These are phyloP conservation scores for Gossypium bickii DNA, from an alignment of 345 rosid species.

Conservation along the genomic window DNA sequence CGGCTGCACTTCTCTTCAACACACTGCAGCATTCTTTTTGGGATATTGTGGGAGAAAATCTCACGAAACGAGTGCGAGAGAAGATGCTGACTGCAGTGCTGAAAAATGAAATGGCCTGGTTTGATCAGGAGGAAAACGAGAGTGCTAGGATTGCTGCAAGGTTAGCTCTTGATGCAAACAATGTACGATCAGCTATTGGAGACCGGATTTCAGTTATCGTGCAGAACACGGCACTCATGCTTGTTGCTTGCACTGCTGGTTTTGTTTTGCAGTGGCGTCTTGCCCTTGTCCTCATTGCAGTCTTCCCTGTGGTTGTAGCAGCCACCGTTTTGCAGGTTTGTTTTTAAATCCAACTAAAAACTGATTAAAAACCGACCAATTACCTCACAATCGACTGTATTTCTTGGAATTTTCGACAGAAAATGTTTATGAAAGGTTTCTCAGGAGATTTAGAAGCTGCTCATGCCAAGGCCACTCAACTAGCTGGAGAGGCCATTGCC, in stretches of 20 bases:
- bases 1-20: constrained; percentile 88
- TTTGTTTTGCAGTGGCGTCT: constrained; percentile 98
- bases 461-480: constrained; percentile 90
- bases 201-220: constrained; percentile 93
- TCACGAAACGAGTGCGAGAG: constrained; percentile 91
- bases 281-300: constrained; percentile 89
- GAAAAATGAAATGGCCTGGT: constrained; percentile 97
- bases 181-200: constrained; percentile 96
- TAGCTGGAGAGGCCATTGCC: constrained; percentile 97
- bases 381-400: background rate
- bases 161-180: constrained; percentile 92
- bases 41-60: constrained; percentile 98
- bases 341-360: constrained; percentile 1
- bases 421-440: constrained; percentile 98
- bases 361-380: background rate
- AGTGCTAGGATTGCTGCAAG: constrained; percentile 89
- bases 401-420: constrained; percentile 40
- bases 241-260: constrained; percentile 96
- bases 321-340: constrained; percentile 95
- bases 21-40: constrained; percentile 94
- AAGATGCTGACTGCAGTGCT: constrained; percentile 86
- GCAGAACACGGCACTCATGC: constrained; percentile 91
- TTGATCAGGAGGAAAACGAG: constrained; percentile 95
- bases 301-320: constrained; percentile 96
- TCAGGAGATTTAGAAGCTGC: constrained; percentile 93